Conservation (phyloP, 192 early-diverging fungal genomes). For the Podochytrium sp. region DNA sequence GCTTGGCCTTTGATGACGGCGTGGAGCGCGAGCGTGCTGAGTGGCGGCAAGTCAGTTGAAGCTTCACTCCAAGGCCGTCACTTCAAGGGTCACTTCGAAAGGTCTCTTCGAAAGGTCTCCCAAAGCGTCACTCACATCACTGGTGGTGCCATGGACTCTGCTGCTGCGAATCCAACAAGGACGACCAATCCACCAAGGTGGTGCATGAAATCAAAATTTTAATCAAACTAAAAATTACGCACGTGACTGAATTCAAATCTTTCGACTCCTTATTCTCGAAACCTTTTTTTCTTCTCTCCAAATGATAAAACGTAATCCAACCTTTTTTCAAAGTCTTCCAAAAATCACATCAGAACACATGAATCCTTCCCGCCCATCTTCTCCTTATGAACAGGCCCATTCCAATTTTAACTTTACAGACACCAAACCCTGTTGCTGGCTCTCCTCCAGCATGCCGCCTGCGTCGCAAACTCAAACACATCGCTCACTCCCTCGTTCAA, state of each 20-base stretch:
- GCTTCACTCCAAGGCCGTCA: too few relatives aligned
- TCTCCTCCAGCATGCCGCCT: neutral
- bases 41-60: too few relatives aligned
- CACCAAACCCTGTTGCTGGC: neutral
- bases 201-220: neutral
- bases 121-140: too few relatives aligned
- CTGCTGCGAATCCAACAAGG: neutral
- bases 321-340: neutral
- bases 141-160: too few relatives aligned
- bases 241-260: neutral
- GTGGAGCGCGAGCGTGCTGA: too few relatives aligned
- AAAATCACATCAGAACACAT: neutral
- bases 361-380: neutral
- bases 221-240: neutral
- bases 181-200: neutral
- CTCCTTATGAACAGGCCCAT: neutral
- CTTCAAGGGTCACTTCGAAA: too few relatives aligned
- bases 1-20: too few relatives aligned
- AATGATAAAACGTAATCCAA: neutral
- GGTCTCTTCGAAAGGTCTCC: too few relatives aligned
- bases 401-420: neutral
- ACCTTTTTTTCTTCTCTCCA: neutral
- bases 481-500: constrained; percentile 76
- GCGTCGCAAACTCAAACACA: constrained; percentile 79
- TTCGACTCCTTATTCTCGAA: neutral